Conservation (phyloP, 169 alveolate species). For the Cryptosporidium meleagridis region DNA sequence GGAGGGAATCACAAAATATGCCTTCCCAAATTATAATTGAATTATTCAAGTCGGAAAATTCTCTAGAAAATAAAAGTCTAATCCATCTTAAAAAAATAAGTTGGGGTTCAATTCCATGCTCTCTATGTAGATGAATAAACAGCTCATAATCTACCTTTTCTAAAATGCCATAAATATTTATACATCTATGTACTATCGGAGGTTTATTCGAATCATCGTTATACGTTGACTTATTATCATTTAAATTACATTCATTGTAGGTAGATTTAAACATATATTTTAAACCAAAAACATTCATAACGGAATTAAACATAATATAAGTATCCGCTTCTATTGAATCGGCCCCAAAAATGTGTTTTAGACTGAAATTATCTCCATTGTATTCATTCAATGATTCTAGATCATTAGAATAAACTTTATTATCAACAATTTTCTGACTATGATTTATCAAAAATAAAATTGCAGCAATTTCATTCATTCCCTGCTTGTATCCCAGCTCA, state of each 20-base stretch:
- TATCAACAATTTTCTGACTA: slow-evolving; percentile 16
- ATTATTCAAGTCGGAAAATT: slow-evolving; percentile 61
- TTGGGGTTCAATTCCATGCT: slow-evolving; percentile 67
- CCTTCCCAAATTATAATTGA: slow-evolving; percentile 63
- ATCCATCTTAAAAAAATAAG: slow-evolving; percentile 81
- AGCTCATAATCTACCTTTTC: slow-evolving; percentile 75
- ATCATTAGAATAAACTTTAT: neutral
- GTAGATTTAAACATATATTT: slow-evolving; percentile 82
- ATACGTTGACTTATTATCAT: slow-evolving; percentile 50
- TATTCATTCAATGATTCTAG: neutral
- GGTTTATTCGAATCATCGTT: slow-evolving; percentile 74
- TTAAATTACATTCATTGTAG: neutral
- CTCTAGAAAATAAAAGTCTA: slow-evolving; percentile 85
- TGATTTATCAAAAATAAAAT: slow-evolving; percentile 28
- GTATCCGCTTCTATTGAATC: slow-evolving; percentile 86
- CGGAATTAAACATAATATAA: slow-evolving; percentile 81
- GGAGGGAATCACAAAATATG: slow-evolving; percentile 42
- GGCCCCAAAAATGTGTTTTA: slow-evolving; percentile 29
- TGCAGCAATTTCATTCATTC: slow-evolving; percentile 73
- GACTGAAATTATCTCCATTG: neutral
- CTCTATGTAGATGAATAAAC: slow-evolving; percentile 15
- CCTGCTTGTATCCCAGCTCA: slow-evolving; percentile 88
- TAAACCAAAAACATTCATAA: slow-evolving; percentile 81
- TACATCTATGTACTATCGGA: slow-evolving; percentile 82
- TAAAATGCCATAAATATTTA: slow-evolving; percentile 78